A percentile compares a stretch with the other conserved stretches of the same genome.
Evolutionary conservation across 495 filamentous ascomycete genomes (phyloP).

Genomic region (Aspergillus sparsus): DNA sequence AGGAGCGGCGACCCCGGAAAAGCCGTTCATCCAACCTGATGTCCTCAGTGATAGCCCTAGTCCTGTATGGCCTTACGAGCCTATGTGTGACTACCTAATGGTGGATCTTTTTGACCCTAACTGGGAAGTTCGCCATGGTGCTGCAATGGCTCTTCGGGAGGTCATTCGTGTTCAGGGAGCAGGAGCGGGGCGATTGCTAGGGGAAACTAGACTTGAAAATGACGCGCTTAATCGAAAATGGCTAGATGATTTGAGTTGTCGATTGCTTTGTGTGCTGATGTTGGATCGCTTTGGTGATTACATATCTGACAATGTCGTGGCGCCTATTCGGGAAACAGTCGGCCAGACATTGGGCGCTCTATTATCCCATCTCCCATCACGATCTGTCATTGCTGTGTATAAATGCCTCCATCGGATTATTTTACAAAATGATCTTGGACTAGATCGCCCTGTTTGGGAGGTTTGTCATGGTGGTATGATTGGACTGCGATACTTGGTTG

Average conservation of each 20-base stretch:
- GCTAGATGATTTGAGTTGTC: conserved; percentile 91
- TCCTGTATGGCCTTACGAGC: conserved; percentile 79
- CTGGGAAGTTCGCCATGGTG: conserved; percentile 97
- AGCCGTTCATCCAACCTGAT: conserved; percentile 62
- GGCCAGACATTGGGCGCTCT: conserved; percentile 94
- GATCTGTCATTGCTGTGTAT: conserved; percentile 79
- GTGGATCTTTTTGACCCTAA: conserved; percentile 90
- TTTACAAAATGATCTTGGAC: conserved; percentile 79
- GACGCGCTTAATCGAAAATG: conserved; percentile 75
- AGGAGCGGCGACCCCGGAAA: conserved; percentile 65
- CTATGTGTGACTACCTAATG: conserved; percentile 88
- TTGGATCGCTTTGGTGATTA: conserved; percentile 97
- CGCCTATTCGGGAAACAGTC: conserved; percentile 92
- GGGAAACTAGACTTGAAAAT: conserved; percentile 72
- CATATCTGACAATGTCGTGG: conserved; percentile 94
- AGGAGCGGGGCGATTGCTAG: conserved; percentile 79
- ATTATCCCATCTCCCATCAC: conserved; percentile 72
- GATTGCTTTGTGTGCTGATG: conserved; percentile 92
- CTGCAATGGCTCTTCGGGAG: conserved; percentile 92
- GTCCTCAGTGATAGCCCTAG: conserved; percentile 75
- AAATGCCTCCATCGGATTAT: conserved; percentile 80
- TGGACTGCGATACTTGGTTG: conserved; percentile 88
- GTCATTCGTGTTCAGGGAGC: conserved; percentile 87
- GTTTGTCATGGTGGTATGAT: conserved; percentile 99
- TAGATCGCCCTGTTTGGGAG: conserved; percentile 78